These are phyloP conservation scores for Ceratocystis alfenasii DNA, from an alignment of 2,329 filamentous ascomycete species.

Conservation along the genomic window DNA sequence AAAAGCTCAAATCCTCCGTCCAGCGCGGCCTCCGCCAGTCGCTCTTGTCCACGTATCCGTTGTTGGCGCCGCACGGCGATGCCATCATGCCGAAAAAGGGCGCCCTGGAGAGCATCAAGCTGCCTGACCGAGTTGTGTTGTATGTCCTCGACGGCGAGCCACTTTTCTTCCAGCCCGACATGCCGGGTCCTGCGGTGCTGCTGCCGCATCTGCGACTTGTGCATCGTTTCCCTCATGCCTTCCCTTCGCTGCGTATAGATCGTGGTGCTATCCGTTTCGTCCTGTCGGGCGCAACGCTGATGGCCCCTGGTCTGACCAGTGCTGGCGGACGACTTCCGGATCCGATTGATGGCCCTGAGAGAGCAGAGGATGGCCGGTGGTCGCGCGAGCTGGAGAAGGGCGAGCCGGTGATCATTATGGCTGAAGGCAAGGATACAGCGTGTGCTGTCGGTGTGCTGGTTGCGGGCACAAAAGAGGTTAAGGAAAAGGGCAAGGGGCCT, in stretches of 20 bases:
- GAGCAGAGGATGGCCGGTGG: constrained; percentile 43
- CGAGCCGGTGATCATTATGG: constrained; percentile 74
- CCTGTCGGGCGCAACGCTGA: constrained; percentile 80
- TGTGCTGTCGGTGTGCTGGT: constrained; percentile 79
- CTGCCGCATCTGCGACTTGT: constrained; percentile 82
- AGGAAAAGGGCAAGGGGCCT: constrained; percentile 84
- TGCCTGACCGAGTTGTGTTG: constrained; percentile 79
- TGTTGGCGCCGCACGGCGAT: constrained; percentile 78
- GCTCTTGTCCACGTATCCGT: constrained; percentile 72
- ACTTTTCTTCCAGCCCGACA: constrained; percentile 80
- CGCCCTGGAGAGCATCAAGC: constrained; percentile 79
- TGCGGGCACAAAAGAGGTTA: constrained; percentile 79
- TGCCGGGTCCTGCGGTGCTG: constrained; percentile 45
- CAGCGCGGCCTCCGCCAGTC: constrained; percentile 77
- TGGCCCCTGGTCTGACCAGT: constrained; percentile 87
- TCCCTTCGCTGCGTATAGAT: constrained; percentile 80
- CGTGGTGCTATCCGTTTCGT: constrained; percentile 95
- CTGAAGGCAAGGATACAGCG: constrained; percentile 86
- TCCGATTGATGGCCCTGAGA: constrained; percentile 32
- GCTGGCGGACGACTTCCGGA: constrained; percentile 67
- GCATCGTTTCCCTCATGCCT: constrained; percentile 75
- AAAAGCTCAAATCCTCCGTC: constrained; percentile 94
- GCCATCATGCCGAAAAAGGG: constrained; percentile 92
- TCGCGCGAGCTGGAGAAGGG: constrained; percentile 63
- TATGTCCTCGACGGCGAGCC: constrained; percentile 70